Evolutionary conservation across 352 stramenopile species (phyloP).

Genomic region (Pythium plurisporium): DNA sequence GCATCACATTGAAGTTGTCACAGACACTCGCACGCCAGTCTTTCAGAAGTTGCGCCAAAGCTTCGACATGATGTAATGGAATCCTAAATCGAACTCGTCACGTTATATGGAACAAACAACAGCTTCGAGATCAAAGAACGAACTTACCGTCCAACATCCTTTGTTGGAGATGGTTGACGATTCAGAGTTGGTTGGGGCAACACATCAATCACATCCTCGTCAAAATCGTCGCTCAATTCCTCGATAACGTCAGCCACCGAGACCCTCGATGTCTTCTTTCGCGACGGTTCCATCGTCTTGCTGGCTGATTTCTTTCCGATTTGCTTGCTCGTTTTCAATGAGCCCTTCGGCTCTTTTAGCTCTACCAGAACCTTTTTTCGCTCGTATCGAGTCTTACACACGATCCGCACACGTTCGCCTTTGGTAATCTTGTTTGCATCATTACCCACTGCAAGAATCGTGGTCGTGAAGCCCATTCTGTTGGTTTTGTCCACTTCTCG

Average conservation of each 20-base stretch:
- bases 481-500: constrained; percentile 80
- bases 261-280: constrained; percentile 20
- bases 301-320: constrained; percentile 21
- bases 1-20: constrained; percentile 84
- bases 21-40: constrained; percentile 85
- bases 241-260: constrained; percentile 34
- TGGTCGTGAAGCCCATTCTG: constrained; percentile 78
- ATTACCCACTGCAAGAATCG: constrained; percentile 58
- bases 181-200: constrained; percentile 34
- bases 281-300: constrained; percentile 36
- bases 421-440: constrained; percentile 47
- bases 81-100: no score
- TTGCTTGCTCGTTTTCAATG: constrained; percentile 28
- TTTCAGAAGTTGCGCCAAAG: constrained; percentile 74
- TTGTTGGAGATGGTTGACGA: constrained; percentile 46
- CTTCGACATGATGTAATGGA: constrained; percentile 58
- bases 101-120: neutral
- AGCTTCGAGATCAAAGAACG: neutral
- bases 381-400: constrained; percentile 67
- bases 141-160: constrained; percentile 43
- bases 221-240: constrained; percentile 60
- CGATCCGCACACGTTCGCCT: constrained; percentile 69
- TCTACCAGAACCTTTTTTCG: constrained; percentile 29
- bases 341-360: constrained; percentile 24
- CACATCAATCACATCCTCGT: constrained; percentile 58